Evolutionary conservation across 176 grass and related monocot species (phyloP), one percentile per base, ranked within the genome.

Genomic region (Carex cristatella): DNA sequence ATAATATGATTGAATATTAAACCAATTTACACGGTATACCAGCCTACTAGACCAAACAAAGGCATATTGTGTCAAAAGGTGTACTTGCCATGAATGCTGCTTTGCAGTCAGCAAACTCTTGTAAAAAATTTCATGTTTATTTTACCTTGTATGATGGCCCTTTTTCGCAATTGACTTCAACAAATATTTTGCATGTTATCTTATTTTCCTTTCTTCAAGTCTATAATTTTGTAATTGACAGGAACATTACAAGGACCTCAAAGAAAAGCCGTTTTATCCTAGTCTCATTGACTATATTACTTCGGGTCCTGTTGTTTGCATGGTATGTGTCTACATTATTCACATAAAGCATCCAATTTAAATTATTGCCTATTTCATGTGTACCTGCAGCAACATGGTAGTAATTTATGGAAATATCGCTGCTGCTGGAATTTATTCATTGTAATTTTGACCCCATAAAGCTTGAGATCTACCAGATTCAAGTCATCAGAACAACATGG

Each of bases 171-270:
- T 44, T 1, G 37, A 42, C 79, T 42, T 18, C 27, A 12, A 81
- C 60, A 64, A 48, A 13, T 67, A 51, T 51, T 40, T 83, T 83
- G 16, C 37, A 13, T 83, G 44, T 83, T 66, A 27, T 83, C 23
- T 23, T 23, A 23, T 23, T 31, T 81, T 81, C 11, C 19, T 48
- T 44, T 27, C 8, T 27, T 83, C 16, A 18, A 35, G 4, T 77
- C 5, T 82, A 76, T 65, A 0, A 15, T 72, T 28, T 83, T 83
- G 15, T 31, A 56, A 84, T 83, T 56, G 10, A 69, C 91, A 98
- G 96, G 93, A 95, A 85, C 96, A 98, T 86, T 98, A 95, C 87
- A 98, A 92, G 88, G 91, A 98, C 87, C 86, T 98, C 27, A 98
- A 90, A 80, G 93, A 89, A 30, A 95, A 76, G 86, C 54, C 95